Conservation (phyloP, 257 asterid genomes). For the Agastache rugosa region DNA sequence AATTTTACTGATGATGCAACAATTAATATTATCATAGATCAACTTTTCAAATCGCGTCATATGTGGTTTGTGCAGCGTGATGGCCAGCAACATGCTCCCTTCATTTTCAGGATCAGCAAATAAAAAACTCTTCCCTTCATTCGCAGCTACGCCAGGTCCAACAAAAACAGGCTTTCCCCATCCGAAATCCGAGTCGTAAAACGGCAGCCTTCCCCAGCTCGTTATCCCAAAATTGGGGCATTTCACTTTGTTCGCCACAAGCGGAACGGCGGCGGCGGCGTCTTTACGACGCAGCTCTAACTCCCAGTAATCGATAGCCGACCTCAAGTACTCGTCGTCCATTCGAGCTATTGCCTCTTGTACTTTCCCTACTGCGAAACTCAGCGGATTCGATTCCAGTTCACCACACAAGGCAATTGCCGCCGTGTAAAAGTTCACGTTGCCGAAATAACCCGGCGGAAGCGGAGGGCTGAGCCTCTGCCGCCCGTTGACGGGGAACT, state of each 20-base stretch:
- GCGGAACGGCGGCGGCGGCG: no score
- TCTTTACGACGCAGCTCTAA: no score
- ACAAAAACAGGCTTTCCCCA: conserved; percentile 65
- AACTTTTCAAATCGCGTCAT: not conserved
- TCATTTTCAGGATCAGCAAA: not conserved
- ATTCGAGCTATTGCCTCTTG: not conserved
- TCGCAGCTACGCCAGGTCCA: conserved; percentile 59
- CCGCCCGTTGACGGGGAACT: conserved; percentile 65
- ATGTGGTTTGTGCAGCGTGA: not conserved
- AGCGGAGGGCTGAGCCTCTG: conserved; percentile 56
- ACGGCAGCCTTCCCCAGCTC: conserved; percentile 63
- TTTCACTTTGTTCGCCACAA: conserved; percentile 37
- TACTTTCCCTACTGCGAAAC: not conserved
- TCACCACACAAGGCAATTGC: conserved; percentile 57
- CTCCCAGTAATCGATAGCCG: not conserved
- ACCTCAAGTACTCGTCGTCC: not conserved
- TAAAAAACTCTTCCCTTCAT: not conserved
- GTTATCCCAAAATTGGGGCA: conserved; percentile 66
- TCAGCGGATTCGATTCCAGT: conserved; percentile 32
- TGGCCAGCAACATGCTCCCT: not conserved
- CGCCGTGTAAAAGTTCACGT: conserved; percentile 56
- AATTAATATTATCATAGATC: not conserved
- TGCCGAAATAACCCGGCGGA: conserved; percentile 67
- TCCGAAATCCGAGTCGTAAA: conserved; percentile 70
- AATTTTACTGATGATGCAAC: not conserved